These are phyloP conservation scores for Fusarium continuum DNA, from an alignment of 2,329 filamentous ascomycete genomes.

Conservation along the genomic window DNA sequence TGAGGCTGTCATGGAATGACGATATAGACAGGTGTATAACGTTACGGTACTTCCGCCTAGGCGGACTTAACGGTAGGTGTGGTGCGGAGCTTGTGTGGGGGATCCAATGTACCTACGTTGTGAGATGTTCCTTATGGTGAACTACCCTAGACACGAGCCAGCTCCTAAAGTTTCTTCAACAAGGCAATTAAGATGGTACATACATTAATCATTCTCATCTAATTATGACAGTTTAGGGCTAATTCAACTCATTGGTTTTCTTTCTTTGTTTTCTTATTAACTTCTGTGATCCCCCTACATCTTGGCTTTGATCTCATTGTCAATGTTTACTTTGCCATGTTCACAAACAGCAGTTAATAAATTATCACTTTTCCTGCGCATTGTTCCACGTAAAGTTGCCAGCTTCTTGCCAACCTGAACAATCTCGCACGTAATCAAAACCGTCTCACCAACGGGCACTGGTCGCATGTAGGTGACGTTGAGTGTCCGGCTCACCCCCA, in stretches of 20 bases:
- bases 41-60: no score
- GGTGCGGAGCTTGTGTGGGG: slow-evolving; percentile 22
- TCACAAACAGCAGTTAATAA: slow-evolving; percentile 66
- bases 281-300: neutral
- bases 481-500: slow-evolving; percentile 73
- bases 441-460: slow-evolving; percentile 60
- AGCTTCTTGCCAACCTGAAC: slow-evolving; percentile 66
- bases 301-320: slow-evolving; percentile 53
- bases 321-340: slow-evolving; percentile 71
- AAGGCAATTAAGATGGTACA: no score
- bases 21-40: slow-evolving; percentile 19
- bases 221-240: no score
- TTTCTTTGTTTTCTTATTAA: no score
- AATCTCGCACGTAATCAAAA: slow-evolving; percentile 65
- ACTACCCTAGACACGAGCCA: slow-evolving; percentile 19
- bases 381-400: slow-evolving; percentile 61
- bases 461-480: slow-evolving; percentile 74
- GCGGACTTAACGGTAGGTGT: no score
- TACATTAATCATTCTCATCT: no score
- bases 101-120: no score
- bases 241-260: no score
- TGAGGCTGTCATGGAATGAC: slow-evolving; percentile 21
- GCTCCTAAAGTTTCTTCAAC: no score
- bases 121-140: no score
- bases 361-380: slow-evolving; percentile 63